Conservation (phyloP, 164 flowering plant genomes). For the Amborella trichopoda region DNA sequence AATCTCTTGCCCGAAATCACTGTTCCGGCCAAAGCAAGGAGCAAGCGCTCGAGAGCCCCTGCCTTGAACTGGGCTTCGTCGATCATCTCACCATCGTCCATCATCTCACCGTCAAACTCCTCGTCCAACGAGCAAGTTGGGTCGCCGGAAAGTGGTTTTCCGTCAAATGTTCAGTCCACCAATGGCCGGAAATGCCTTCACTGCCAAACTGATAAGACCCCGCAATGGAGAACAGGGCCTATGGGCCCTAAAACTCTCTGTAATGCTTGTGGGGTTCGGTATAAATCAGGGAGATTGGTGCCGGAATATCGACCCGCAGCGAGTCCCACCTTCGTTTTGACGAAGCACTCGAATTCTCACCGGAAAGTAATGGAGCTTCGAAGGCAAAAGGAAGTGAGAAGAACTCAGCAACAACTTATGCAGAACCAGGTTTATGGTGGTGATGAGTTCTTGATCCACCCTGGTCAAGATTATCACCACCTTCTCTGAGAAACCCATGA, state of each 20-base stretch:
- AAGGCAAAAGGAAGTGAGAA: constrained; percentile 57
- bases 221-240: constrained; percentile 96
- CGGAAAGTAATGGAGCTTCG: constrained; percentile 87
- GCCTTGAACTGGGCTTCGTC: constrained; percentile 77
- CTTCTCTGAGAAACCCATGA: constrained; percentile 19
- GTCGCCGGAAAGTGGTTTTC: constrained; percentile 19
- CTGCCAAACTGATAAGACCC: constrained; percentile 83
- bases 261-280: constrained; percentile 91
- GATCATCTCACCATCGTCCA: constrained; percentile 35
- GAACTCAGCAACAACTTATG: constrained; percentile 26
- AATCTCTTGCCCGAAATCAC: constrained; percentile 37
- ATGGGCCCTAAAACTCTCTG: constrained; percentile 92
- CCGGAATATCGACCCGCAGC: constrained; percentile 93
- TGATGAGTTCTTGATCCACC: constrained; percentile 44
- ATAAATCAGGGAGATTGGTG: constrained; percentile 88
- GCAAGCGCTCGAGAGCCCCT: constrained; percentile 82
- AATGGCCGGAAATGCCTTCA: constrained; percentile 65
- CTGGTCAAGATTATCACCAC: constrained; percentile 37
- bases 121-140: constrained; percentile 5
- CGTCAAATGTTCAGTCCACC: background rate
- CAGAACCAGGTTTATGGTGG: constrained; percentile 17
- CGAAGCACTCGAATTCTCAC: constrained; percentile 86
- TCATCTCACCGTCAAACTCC: constrained; percentile 19
- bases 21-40: constrained; percentile 80
- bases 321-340: constrained; percentile 70